These are phyloP conservation scores for Lathyrus sativus DNA, from an alignment of 306 rosid species.

Conservation along the genomic window DNA sequence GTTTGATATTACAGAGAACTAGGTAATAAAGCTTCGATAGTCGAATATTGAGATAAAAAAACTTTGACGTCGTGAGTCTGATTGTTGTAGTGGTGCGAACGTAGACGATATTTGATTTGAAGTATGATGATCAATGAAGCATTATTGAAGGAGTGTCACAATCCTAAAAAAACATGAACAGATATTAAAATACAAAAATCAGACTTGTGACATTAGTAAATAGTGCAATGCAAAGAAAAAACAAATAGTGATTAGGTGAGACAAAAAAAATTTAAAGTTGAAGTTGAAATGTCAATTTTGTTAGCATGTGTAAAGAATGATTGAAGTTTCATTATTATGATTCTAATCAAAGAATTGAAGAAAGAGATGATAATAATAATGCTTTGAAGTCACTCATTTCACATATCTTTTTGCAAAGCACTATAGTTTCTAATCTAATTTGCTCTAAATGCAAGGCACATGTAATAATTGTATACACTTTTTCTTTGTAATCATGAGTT, in stretches of 20 bases:
- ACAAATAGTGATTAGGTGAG: conserved; percentile 2
- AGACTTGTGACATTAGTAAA: conserved; percentile 25
- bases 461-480: conserved; percentile 2
- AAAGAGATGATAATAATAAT: conserved; percentile 18
- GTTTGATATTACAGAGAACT: not conserved
- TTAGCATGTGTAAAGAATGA: conserved; percentile 40
- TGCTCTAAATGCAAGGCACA: conserved; percentile 48
- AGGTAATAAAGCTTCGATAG: too few species aligned
- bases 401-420: conserved; percentile 34
- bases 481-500: conserved; percentile 38
- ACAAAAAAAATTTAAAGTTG: conserved; percentile 24
- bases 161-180: conserved; percentile 45
- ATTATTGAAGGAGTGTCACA: conserved; percentile 46
- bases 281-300: conserved; percentile 58
- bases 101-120: conserved; percentile 22
- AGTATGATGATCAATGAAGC: conserved; percentile 39
- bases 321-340: conserved; percentile 39
- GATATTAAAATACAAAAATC: conserved; percentile 27
- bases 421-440: conserved; percentile 23
- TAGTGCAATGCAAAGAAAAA: conserved; percentile 17
- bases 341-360: conserved; percentile 51
- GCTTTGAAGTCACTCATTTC: conserved; percentile 73
- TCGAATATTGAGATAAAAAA: too few species aligned
- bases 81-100: not conserved
- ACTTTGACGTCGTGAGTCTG: too few species aligned